These are phyloP conservation scores for Coemansia sp. DNA, from an alignment of 192 early-diverging fungal genomes.

Conservation along the genomic window DNA sequence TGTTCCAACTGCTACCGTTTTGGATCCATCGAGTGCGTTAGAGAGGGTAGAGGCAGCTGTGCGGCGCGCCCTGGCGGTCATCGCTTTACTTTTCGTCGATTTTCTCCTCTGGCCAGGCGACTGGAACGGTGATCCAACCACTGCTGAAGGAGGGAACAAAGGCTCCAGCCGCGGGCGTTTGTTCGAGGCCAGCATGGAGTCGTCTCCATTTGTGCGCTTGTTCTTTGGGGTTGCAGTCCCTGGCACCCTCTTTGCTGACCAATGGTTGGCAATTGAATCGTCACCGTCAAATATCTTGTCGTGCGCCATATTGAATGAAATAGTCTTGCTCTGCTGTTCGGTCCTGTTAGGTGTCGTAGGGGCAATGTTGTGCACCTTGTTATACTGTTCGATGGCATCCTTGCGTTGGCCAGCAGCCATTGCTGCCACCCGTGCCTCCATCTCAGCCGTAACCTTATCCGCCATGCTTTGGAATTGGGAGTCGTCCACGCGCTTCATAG, in stretches of 20 bases:
- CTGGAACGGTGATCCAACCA: conserved; percentile 9
- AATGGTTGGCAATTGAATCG: conserved; percentile 50
- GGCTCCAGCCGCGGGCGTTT: conserved; percentile 43
- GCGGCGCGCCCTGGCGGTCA: conserved; percentile 21
- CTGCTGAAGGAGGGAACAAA: conserved; percentile 28
- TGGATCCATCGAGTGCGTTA: conserved; percentile 14
- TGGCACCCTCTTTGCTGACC: conserved; percentile 36
- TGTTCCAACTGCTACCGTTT: conserved; percentile 11
- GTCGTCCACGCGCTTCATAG: conserved; percentile 4
- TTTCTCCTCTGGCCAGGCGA: conserved; percentile 12
- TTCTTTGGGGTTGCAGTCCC: conserved; percentile 26
- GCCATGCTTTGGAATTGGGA: conserved; percentile 19
- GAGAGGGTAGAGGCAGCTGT: conserved; percentile 1
- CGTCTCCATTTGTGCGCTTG: conserved; percentile 31
- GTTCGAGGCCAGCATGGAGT: conserved; percentile 8
- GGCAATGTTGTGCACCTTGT: conserved; percentile 2
- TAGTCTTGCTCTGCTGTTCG: conserved; percentile 13
- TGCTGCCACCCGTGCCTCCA: conserved; percentile 31
- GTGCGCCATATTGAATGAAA: conserved; percentile 37
- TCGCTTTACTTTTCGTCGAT: conserved; percentile 21
- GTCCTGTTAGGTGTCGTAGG: conserved; percentile 15
- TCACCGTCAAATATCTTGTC: conserved; percentile 33
- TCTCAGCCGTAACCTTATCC: conserved; percentile 29
- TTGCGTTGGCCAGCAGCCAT: conserved; percentile 31
- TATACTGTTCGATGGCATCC: conserved; percentile 16